Evolutionary conservation across 2,329 filamentous ascomycete genomes (phyloP).

Genomic region (Paraconiothyrium brasiliense): DNA sequence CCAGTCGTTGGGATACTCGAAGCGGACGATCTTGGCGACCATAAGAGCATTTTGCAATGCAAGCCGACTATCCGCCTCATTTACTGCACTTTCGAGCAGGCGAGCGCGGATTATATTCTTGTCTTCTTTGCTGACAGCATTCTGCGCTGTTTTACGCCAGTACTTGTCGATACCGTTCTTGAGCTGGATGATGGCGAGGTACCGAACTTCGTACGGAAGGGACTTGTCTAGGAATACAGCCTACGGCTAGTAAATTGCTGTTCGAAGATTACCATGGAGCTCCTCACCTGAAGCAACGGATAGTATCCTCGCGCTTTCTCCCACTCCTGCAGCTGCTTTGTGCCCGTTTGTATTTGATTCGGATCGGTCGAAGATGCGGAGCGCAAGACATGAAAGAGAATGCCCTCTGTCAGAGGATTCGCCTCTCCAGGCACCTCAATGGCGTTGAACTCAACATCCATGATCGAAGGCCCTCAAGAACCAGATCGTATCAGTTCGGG

Average conservation of each 20-base stretch:
- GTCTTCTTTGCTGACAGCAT: constrained; percentile 72
- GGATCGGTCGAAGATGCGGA: constrained; percentile 59
- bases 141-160: constrained; percentile 84
- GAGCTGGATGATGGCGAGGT: constrained; percentile 90
- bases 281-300: constrained; percentile 54
- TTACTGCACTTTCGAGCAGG: constrained; percentile 78
- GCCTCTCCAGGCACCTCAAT: constrained; percentile 87
- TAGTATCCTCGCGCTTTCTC: constrained; percentile 60
- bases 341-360: constrained; percentile 61
- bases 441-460: constrained; percentile 45
- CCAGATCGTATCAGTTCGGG: constrained; percentile 5
- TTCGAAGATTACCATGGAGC: not conserved
- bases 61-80: constrained; percentile 77
- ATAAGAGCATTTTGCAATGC: constrained; percentile 90
- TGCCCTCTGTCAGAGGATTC: constrained; percentile 62
- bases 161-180: constrained; percentile 97
- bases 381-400: constrained; percentile 59
- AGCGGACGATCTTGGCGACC: constrained; percentile 85
- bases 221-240: constrained; percentile 82
- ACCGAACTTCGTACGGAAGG: constrained; percentile 79
- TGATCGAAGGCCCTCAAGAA: constrained; percentile 16
- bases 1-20: constrained; percentile 89
- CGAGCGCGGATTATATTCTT: constrained; percentile 79
- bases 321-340: constrained; percentile 63
- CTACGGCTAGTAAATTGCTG: constrained; percentile 55